phyloP scores from a whole-genome alignment of 805 yeast genomes.

The Candida tibetensis region DNA sequence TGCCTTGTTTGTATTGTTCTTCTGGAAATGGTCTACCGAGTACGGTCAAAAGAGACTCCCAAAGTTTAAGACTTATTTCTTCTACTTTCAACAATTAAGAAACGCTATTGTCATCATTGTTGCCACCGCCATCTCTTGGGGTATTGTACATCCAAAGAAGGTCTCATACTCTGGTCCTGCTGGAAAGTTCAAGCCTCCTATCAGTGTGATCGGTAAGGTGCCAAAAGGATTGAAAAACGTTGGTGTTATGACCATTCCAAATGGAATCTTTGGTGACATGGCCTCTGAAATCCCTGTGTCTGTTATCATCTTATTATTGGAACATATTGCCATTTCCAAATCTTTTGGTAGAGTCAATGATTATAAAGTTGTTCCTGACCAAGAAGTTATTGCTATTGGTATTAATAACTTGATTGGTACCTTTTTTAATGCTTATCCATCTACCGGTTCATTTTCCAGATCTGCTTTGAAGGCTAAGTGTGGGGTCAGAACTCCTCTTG shows the following conservation, averaged over 20 bases:
- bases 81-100: constrained; percentile 74
- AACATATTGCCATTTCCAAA: constrained; percentile 90
- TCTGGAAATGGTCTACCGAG: constrained; percentile 65
- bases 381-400: constrained; percentile 92
- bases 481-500: constrained; percentile 92
- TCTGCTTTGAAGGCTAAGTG: constrained; percentile 93
- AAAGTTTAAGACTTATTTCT: constrained; percentile 52
- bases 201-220: constrained; percentile 68
- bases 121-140: constrained; percentile 82
- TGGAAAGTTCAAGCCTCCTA: constrained; percentile 40
- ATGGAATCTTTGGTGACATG: constrained; percentile 54
- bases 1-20: constrained; percentile 65
- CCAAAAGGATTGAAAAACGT: constrained; percentile 80
- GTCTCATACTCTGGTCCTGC: constrained; percentile 28
- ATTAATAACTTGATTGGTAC: constrained; percentile 88
- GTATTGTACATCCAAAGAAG: constrained; percentile 52
- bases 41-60: constrained; percentile 64
- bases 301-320: constrained; percentile 74
- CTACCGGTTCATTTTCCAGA: constrained; percentile 94
- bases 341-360: constrained; percentile 92
- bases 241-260: constrained; percentile 67
- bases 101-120: constrained; percentile 78
- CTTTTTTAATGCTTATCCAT: constrained; percentile 90
- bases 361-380: constrained; percentile 88
- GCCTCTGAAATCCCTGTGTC: constrained; percentile 86